These are phyloP conservation scores for Cyathus striatus DNA, from an alignment of 768 basidiomycete genomes.

Conservation along the genomic window DNA sequence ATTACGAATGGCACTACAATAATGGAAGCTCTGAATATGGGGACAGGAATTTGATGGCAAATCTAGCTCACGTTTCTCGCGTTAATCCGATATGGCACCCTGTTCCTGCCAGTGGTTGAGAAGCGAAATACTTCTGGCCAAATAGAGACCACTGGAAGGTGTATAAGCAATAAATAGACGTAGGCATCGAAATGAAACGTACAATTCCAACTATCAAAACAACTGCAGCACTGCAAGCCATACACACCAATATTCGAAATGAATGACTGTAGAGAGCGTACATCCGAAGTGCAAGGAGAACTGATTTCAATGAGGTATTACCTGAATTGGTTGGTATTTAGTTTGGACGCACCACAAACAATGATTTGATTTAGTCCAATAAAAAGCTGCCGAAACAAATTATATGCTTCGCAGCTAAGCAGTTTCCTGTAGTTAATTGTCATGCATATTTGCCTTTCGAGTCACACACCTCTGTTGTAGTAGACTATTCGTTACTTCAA, in stretches of 20 bases:
- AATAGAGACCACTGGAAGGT: constrained; percentile 37
- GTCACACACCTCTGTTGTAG: constrained; percentile 9
- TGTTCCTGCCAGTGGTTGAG: constrained; percentile 10
- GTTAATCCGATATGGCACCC: constrained; percentile 32
- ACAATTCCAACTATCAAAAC: constrained; percentile 30
- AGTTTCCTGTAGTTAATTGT: constrained; percentile 6
- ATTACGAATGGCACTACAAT: constrained; percentile 12
- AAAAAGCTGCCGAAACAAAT: constrained; percentile 33
- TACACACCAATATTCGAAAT: constrained; percentile 25
- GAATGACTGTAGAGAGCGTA: constrained; percentile 44
- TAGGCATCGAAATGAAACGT: constrained; percentile 1
- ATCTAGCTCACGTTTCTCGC: constrained; percentile 20
- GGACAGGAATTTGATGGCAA: not conserved
- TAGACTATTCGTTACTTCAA: not conserved
- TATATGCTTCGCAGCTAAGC: constrained; percentile 34
- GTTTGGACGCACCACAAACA: constrained; percentile 33
- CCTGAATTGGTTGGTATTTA: not conserved
- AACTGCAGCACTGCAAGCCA: constrained; percentile 24
- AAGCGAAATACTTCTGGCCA: constrained; percentile 25
- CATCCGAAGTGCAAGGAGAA: constrained; percentile 40
- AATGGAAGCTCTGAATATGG: not conserved
- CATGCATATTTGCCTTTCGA: not conserved
- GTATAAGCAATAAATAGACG: not conserved
- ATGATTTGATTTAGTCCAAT: constrained; percentile 39
- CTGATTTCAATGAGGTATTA: constrained; percentile 13